Conservation (phyloP, 108 stramenopile species). For the Skeletonema grethae region DNA sequence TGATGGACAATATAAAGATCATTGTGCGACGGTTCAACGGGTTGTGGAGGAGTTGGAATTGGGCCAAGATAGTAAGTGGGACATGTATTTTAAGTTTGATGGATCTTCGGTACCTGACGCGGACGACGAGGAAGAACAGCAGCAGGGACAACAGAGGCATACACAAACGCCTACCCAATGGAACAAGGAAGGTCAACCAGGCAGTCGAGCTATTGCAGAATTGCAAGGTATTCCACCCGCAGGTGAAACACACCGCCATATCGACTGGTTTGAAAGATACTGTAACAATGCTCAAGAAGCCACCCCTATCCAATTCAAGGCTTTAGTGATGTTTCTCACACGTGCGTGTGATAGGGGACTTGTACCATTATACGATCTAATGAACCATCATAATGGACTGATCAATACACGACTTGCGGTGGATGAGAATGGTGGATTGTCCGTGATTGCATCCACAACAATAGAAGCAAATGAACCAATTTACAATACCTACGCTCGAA, state of each 20-base stretch:
- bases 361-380: constrained; percentile 48
- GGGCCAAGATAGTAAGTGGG: constrained; percentile 40
- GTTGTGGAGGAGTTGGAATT: constrained; percentile 21
- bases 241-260: constrained; percentile 36
- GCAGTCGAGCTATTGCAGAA: constrained; percentile 26
- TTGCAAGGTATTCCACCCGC: constrained; percentile 44
- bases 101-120: neutral
- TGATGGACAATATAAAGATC: neutral
- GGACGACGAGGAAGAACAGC: neutral
- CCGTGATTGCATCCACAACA: constrained; percentile 22
- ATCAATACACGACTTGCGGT: constrained; percentile 34
- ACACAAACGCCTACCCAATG: constrained; percentile 37
- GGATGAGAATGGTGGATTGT: constrained; percentile 34
- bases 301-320: constrained; percentile 17
- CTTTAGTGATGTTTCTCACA: constrained; percentile 34
- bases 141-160: constrained; percentile 6
- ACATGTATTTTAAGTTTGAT: constrained; percentile 43
- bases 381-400: constrained; percentile 52
- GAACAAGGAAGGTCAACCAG: constrained; percentile 3
- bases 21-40: constrained; percentile 20
- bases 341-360: constrained; percentile 38
- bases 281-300: constrained; percentile 1
- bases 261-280: constrained; percentile 15
- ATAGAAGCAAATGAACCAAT: constrained; percentile 33
- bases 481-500: constrained; percentile 42